Conservation (phyloP, 2,329 filamentous ascomycete genomes). For the Curvularia verruculosa region DNA sequence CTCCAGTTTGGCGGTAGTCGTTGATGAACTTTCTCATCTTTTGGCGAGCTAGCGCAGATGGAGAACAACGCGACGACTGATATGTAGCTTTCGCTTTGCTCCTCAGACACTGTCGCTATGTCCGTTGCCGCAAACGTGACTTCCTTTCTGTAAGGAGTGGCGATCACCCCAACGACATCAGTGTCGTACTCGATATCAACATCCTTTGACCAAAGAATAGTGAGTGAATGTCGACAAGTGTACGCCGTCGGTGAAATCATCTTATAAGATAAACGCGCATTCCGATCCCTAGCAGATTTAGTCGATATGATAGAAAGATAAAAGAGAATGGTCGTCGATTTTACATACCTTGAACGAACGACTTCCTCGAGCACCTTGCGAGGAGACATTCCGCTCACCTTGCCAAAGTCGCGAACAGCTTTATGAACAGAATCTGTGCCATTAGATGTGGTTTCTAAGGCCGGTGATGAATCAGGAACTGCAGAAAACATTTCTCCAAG, state of each 20-base stretch:
- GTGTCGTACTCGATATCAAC: constrained; percentile 61
- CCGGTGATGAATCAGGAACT: constrained; percentile 53
- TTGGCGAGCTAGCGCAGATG: constrained; percentile 75
- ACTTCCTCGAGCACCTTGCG: constrained; percentile 81
- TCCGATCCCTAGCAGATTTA: constrained; percentile 64
- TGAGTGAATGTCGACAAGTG: constrained; percentile 75
- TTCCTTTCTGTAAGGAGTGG: constrained; percentile 53
- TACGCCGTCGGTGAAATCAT: constrained; percentile 75
- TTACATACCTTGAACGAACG: constrained; percentile 73
- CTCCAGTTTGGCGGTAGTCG: constrained; percentile 81
- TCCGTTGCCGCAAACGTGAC: constrained; percentile 74
- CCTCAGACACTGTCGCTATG: constrained; percentile 73
- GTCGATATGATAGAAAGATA: neutral
- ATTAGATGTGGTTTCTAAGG: constrained; percentile 23
- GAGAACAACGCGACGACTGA: constrained; percentile 83
- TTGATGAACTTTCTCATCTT: constrained; percentile 84
- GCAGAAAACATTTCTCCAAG: constrained; percentile 65
- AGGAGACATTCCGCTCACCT: constrained; percentile 77
- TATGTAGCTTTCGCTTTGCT: constrained; percentile 86
- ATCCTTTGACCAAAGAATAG: constrained; percentile 78
- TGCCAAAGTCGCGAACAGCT: constrained; percentile 81
- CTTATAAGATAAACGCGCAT: constrained; percentile 69
- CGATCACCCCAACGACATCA: constrained; percentile 51
- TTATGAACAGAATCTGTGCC: constrained; percentile 57
- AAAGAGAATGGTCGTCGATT: neutral